These are phyloP conservation scores for Penicillium roqueforti DNA, from an alignment of 495 filamentous ascomycete genomes.

Conservation along the genomic window DNA sequence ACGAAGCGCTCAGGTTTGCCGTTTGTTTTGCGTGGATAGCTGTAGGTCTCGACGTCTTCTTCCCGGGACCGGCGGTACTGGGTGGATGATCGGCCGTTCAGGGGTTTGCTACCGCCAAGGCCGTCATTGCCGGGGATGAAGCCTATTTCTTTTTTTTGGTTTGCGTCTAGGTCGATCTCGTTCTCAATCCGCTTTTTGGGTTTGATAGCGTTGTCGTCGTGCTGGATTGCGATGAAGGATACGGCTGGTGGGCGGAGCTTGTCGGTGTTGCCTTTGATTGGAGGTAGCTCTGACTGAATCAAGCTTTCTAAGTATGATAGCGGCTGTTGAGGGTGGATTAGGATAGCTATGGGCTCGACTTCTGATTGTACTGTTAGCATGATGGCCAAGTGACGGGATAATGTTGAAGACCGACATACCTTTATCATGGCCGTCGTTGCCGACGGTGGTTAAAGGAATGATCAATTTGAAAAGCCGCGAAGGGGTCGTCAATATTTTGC, in stretches of 20 bases:
- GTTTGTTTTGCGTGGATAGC: slow-evolving; percentile 31
- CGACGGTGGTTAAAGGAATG: slow-evolving; percentile 64
- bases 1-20: slow-evolving; percentile 55
- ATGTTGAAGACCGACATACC: slow-evolving; percentile 41
- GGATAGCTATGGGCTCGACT: slow-evolving; percentile 78
- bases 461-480: slow-evolving; percentile 86
- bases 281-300: slow-evolving; percentile 83
- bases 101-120: slow-evolving; percentile 1
- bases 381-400: slow-evolving; percentile 1
- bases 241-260: slow-evolving; percentile 66
- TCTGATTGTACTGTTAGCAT: slow-evolving; percentile 47
- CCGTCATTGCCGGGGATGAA: slow-evolving; percentile 5
- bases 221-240: slow-evolving; percentile 76
- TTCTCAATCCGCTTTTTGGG: slow-evolving; percentile 47
- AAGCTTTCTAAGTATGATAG: slow-evolving; percentile 88
- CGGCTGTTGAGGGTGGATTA: slow-evolving; percentile 89
- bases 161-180: slow-evolving; percentile 37
- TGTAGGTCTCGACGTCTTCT: slow-evolving; percentile 35
- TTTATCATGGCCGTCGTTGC: slow-evolving; percentile 50
- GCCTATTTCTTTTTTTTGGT: slow-evolving; percentile 3
- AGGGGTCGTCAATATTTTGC: slow-evolving; percentile 86
- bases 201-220: slow-evolving; percentile 55
- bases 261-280: slow-evolving; percentile 53
- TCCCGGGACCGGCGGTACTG: slow-evolving; percentile 18
- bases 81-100: neutral